These are phyloP conservation scores for Carex arenaria DNA, from an alignment of 202 grass and related monocot genomes.

Conservation along the genomic window DNA sequence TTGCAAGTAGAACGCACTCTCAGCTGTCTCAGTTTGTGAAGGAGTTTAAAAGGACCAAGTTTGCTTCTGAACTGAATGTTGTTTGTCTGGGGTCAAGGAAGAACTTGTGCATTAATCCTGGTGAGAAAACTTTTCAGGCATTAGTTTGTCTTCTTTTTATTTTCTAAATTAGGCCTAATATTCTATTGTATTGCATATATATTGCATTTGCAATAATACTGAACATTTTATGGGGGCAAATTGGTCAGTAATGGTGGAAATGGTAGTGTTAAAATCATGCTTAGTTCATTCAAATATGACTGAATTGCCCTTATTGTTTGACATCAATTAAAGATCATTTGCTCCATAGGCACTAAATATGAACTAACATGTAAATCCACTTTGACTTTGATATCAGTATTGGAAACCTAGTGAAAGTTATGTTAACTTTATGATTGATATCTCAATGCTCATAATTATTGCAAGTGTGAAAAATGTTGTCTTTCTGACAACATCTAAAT, in stretches of 20 bases:
- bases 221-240: conserved; percentile 53
- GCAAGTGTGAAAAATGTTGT: not conserved
- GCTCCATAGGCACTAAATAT: not conserved
- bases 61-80: conserved; percentile 35
- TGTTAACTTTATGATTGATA: not conserved
- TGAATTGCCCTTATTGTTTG: not conserved
- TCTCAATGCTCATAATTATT: not conserved
- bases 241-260: conserved; percentile 39
- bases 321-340: not conserved
- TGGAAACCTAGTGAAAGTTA: not conserved
- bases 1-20: conserved; percentile 87
- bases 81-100: conserved; percentile 89
- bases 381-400: not conserved
- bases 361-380: not conserved
- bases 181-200: conserved; percentile 48
- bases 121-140: conserved; percentile 28
- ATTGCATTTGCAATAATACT: conserved; percentile 42
- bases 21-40: conserved; percentile 84
- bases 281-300: not conserved
- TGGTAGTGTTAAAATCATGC: conserved; percentile 40
- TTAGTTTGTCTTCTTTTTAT: not conserved
- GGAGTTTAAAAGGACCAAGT: conserved; percentile 73
- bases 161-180: conserved; percentile 10
- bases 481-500: not conserved
- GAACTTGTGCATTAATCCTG: conserved; percentile 72